Evolutionary conservation across 2,329 filamentous ascomycete genomes (phyloP), one percentile per base, ranked within the genome.

Genomic region (Xylaria sp.): DNA sequence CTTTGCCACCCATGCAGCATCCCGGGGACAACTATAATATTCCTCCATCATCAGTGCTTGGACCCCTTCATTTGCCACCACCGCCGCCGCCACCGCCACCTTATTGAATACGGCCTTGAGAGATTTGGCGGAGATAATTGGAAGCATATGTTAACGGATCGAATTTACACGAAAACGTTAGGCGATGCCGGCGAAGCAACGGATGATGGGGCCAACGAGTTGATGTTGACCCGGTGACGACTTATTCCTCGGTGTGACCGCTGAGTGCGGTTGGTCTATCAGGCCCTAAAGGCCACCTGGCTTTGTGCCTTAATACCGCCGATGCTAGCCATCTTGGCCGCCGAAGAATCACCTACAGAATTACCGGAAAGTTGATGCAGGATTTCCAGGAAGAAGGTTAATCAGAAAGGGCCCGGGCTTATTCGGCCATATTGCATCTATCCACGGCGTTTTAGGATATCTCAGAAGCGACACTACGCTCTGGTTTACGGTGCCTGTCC

Each of bases 1-100:
- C 57, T 39, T 44, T 62, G 9, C 64, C 63, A 17, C 58, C 62
- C 7, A 61, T 62, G 26, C 62, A 63, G 16, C 56, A 59, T 18
- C 50, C 56, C 9, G 16, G 39, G 45, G 61, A 63, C 20, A 61
- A 60, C 41, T 63, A 56, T 39, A 50, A 58, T 18, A 48, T 49
- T 2, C 52, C 58, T 13, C 61, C 65, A 1, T 56, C 64, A 21
- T 54, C 62, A 5, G 54, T 65, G 22, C 51, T 54, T 41, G 58
- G 61, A 40, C 55, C 50, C 19, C 54, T 56, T 17, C 60, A 57
- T 53, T 47, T 44, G 18, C 41, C 54, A 39, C 48, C 52, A 24
- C 55, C 50, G n/a, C 54, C 44, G 22, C 43, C 50, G 16, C 46
- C 26, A 16, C 54, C 44, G 22, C 43, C 50, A n/a, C 46, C 26